Conservation (phyloP, 345 rosid genomes). For the Camelina sativa region DNA sequence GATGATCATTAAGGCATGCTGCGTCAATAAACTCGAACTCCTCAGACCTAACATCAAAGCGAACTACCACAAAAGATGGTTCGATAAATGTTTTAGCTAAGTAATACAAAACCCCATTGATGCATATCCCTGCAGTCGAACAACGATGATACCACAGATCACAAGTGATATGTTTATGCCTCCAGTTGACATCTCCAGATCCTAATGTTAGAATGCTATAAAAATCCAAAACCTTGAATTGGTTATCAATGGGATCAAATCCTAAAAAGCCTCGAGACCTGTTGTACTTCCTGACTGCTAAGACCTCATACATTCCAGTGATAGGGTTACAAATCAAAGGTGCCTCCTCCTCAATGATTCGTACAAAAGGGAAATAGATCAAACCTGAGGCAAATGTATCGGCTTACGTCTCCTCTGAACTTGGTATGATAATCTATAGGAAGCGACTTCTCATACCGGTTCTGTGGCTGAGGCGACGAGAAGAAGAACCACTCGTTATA, state of each 20-base stretch:
- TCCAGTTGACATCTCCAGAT: background rate
- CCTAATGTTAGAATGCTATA: background rate
- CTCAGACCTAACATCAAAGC: constrained; percentile 13
- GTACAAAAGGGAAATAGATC: background rate
- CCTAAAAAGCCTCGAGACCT: background rate
- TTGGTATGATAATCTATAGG: background rate
- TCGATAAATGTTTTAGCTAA: fast-evolving
- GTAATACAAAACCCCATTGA: constrained; percentile 15
- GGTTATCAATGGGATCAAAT: constrained; percentile 2
- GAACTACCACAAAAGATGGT: background rate
- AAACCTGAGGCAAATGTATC: background rate
- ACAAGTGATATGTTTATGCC: too few relatives aligned
- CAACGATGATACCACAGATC: background rate
- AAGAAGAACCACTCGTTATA: background rate
- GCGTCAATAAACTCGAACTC: background rate
- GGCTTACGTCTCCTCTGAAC: constrained; percentile 2
- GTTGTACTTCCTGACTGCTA: background rate
- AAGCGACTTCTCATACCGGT: background rate
- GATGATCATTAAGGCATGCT: background rate
- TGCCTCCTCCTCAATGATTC: background rate
- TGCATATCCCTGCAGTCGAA: background rate
- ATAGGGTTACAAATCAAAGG: constrained; percentile 5
- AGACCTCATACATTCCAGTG: background rate
- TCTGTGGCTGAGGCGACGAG: constrained; percentile 3
- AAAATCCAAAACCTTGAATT: background rate